Percentiles rank a stretch among this genome's conserved stretches.
These are phyloP conservation scores for Aspergillus alliaceus DNA, from an alignment of 2,329 filamentous ascomycete genomes.

Conservation along the genomic window DNA sequence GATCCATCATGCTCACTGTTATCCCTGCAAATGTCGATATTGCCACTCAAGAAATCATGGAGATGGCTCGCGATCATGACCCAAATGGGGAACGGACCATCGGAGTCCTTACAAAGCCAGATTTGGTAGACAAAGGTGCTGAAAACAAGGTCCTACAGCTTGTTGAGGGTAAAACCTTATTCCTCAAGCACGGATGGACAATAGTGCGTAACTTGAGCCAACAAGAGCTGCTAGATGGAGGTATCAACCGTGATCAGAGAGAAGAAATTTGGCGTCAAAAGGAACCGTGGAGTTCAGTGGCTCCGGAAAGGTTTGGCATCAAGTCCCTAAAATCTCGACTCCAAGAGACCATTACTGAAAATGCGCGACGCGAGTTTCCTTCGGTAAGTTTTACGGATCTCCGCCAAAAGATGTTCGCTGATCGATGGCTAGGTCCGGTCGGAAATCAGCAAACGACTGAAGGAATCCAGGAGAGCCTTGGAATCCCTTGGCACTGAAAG, in stretches of 20 bases:
- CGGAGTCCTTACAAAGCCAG: slow-evolving; percentile 60
- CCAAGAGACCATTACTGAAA: slow-evolving; percentile 41
- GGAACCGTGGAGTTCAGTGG: slow-evolving; percentile 38
- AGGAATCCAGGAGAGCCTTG: slow-evolving; percentile 26
- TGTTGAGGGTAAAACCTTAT: slow-evolving; percentile 21
- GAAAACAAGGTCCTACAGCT: slow-evolving; percentile 30
- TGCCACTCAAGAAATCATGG: slow-evolving; percentile 48
- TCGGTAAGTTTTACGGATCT: slow-evolving; percentile 26
- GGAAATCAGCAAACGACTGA: slow-evolving; percentile 39
- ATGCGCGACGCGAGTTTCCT: slow-evolving; percentile 49
- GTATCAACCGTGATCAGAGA: slow-evolving; percentile 23
- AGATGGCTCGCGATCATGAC: slow-evolving; percentile 40
- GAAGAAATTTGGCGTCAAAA: slow-evolving; percentile 39
- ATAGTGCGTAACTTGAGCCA: slow-evolving; percentile 36
- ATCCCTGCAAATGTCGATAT: slow-evolving; percentile 47
- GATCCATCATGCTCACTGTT: slow-evolving; percentile 46
- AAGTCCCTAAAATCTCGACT: slow-evolving; percentile 41
- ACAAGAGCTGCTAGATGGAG: slow-evolving; percentile 20
- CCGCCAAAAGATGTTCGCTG: neutral
- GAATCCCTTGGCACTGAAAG: slow-evolving; percentile 35
- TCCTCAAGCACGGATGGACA: slow-evolving; percentile 31
- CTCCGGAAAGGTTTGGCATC: slow-evolving; percentile 43
- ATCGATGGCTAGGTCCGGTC: slow-evolving; percentile 18
- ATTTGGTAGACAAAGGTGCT: slow-evolving; percentile 47
- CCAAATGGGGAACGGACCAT: slow-evolving; percentile 40